These are phyloP conservation scores for Lasiodiplodia sp. DNA, from an alignment of 2,329 filamentous ascomycete genomes.

Conservation along the genomic window DNA sequence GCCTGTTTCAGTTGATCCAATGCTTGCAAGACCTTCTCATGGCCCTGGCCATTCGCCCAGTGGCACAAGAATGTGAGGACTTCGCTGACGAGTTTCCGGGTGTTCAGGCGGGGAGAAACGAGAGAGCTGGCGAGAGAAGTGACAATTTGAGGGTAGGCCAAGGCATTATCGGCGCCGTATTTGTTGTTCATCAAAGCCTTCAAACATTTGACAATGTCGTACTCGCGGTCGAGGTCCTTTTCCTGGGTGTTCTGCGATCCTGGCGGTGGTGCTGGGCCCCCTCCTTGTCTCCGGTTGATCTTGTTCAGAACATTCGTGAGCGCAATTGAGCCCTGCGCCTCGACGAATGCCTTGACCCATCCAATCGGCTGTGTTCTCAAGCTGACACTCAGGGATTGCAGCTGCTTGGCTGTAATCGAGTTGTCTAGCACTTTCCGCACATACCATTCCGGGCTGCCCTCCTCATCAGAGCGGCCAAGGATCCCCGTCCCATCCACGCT, in stretches of 20 bases:
- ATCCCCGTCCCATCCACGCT: conserved; percentile 73
- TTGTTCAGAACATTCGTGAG: conserved; percentile 92
- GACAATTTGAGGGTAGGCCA: conserved; percentile 88
- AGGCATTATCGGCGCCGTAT: conserved; percentile 94
- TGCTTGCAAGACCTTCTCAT: conserved; percentile 91
- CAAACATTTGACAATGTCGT: conserved; percentile 96
- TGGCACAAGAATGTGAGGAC: conserved; percentile 96
- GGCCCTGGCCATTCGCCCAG: conserved; percentile 87
- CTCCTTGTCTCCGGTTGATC: conserved; percentile 85
- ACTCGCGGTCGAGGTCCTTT: conserved; percentile 87
- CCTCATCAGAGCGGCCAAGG: conserved; percentile 84
- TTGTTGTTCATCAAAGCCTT: conserved; percentile 99
- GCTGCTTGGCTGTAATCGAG: conserved; percentile 86
- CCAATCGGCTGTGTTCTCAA: conserved; percentile 93
- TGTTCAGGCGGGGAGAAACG: conserved; percentile 87
- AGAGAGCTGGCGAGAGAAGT: conserved; percentile 86
- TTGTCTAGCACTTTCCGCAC: conserved; percentile 97
- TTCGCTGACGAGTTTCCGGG: conserved; percentile 93
- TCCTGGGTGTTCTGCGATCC: conserved; percentile 63
- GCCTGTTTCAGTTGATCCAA: conserved; percentile 90
- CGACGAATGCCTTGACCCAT: conserved; percentile 96
- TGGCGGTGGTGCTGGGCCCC: conserved; percentile 72
- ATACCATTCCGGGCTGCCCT: conserved; percentile 97
- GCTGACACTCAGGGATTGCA: conserved; percentile 93
- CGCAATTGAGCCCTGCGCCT: conserved; percentile 95